These are phyloP conservation scores for Apiospora pterosperma DNA, from an alignment of 2,329 filamentous ascomycete genomes.

Conservation along the genomic window DNA sequence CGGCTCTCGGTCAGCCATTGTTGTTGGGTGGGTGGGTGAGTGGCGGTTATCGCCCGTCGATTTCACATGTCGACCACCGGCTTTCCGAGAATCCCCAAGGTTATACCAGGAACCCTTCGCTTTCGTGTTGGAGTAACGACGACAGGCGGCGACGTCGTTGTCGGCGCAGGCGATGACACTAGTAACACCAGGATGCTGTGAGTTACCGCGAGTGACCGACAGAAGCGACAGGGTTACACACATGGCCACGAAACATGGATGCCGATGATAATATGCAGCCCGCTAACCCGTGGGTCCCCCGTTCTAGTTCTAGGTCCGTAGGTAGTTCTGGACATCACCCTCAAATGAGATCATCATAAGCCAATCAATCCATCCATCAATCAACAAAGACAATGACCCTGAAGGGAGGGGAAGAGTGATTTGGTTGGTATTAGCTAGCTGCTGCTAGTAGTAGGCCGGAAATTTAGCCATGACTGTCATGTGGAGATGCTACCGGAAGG, in stretches of 20 bases:
- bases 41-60: background rate
- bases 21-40: no score
- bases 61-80: background rate
- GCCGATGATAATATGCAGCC: conserved; percentile 2
- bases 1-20: background rate
- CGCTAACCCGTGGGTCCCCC: background rate
- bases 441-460: background rate
- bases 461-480: background rate
- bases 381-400: background rate
- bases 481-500: background rate
- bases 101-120: background rate
- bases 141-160: background rate
- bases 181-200: background rate
- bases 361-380: background rate
- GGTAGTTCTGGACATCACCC: background rate
- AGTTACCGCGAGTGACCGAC: background rate
- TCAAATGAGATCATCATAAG: background rate
- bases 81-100: background rate
- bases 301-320: background rate
- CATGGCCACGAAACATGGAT: background rate
- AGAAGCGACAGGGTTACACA: background rate
- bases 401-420: background rate
- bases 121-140: background rate
- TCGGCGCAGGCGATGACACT: background rate
- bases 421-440: background rate